phyloP scores from a whole-genome alignment of 768 basidiomycete species.

The Trametes punicea region DNA sequence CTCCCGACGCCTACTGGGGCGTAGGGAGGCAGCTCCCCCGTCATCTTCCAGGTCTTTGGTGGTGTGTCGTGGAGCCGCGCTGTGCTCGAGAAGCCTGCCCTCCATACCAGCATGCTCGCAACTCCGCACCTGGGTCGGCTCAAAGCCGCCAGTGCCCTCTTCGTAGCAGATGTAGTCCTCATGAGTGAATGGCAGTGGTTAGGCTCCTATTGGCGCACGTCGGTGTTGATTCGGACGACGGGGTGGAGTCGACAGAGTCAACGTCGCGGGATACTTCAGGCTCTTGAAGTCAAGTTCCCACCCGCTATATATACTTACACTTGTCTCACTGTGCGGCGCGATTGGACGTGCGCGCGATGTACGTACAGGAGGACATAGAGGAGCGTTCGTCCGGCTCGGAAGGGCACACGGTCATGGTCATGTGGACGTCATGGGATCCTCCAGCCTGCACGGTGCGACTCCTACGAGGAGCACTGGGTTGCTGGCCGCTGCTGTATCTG shows the following conservation, averaged over 20 bases:
- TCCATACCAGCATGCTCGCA: neutral
- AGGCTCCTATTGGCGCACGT: neutral
- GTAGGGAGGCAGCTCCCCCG: constrained; percentile 44
- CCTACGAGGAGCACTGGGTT: neutral
- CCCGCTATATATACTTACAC: neutral
- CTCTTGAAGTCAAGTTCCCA: neutral
- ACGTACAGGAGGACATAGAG: neutral
- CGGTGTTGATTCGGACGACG: no score
- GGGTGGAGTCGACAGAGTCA: no score
- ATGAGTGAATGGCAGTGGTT: neutral
- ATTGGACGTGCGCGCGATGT: neutral
- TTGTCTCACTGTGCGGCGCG: neutral
- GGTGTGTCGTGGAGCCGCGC: neutral
- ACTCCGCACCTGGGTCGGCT: neutral
- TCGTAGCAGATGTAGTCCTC: neutral
- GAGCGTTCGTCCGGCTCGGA: no score
- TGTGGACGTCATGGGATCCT: constrained; percentile 12
- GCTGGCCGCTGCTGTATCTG: no score
- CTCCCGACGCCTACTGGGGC: constrained; percentile 63
- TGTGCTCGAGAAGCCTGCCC: constrained; percentile 19
- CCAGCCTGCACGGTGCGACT: neutral
- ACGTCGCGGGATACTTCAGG: neutral
- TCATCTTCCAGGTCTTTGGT: constrained; percentile 23
- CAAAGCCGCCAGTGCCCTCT: neutral
- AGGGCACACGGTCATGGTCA: neutral